Evolutionary conservation across 2,329 filamentous ascomycete genomes (phyloP), one percentile per base, ranked within the genome.

Genomic region (Monosporascus ibericus): DNA sequence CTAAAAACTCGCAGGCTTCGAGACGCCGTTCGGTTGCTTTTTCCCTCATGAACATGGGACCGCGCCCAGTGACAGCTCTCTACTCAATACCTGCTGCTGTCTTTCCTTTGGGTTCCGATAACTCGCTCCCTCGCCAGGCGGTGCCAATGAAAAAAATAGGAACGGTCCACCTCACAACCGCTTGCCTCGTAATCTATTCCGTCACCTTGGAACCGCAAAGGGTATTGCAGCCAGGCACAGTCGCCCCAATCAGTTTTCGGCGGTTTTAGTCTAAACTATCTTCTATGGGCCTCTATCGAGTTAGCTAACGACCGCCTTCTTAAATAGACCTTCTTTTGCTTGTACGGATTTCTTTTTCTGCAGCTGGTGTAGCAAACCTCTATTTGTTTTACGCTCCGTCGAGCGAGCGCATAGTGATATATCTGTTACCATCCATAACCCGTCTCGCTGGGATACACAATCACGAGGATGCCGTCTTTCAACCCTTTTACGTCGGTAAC

Each of bases 401-500:
- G 52, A 57, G 53, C 44, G 52, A 49, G 36, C 50, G 46, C 50
- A 38, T 53, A 46, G 42, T 44, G 39, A 42, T 20, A 5, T 42
- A 42, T 42, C 18, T 55, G 40, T 27, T 11, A 34, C 30, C 30
- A 34, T 14, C 30, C 1, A 34, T 34, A 34, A 34, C 30, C 30
- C 30, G 53, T 54, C 49, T 38, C 50, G 9, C 49, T 52, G 15
- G 49, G 55, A 51, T 44, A 48, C 14, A 36, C 17, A 22, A 14
- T 34, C 17, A 22, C 22, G 38, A 72, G 64, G 60, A 82, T 82
- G 79, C 77, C 77, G 55, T 78, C 75, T 25, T 80, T 82, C 58
- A 81, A 81, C 52, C 77, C 78, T 46, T 80, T 83, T 60, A 73
- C 72, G 20, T 72, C 76, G 40, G 76, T 78, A 58, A 76, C 74